Percentiles rank a stretch among this genome's conserved stretches.
phyloP scores from a whole-genome alignment of 1,139 yeast genomes.

The Taphrina populina region DNA sequence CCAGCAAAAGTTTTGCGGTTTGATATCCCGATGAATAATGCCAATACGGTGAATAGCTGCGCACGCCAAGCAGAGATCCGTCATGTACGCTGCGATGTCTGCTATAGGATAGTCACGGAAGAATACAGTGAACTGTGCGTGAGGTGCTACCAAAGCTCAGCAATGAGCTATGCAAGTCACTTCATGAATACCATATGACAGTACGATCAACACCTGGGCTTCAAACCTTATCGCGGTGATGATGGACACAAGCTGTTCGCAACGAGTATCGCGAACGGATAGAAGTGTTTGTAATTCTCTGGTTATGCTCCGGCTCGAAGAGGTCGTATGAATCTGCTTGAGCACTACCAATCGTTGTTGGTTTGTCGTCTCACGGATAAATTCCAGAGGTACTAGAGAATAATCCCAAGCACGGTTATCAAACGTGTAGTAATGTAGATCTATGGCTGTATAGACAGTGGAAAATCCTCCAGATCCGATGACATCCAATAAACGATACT shows the following conservation, averaged over 20 bases:
- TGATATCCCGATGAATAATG: constrained; percentile 81
- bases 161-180: background rate
- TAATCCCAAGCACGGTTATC: constrained; percentile 32
- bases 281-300: constrained; percentile 34
- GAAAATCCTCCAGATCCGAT: constrained; percentile 36
- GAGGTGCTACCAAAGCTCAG: constrained; percentile 11
- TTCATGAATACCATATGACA: constrained; percentile 24
- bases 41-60: constrained; percentile 70
- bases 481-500: constrained; percentile 33
- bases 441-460: constrained; percentile 35
- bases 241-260: constrained; percentile 24
- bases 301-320: constrained; percentile 30
- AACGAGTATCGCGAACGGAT: constrained; percentile 27
- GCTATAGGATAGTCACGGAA: constrained; percentile 26
- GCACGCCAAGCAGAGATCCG: constrained; percentile 69
- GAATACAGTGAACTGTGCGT: constrained; percentile 36
- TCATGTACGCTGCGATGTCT: constrained; percentile 32
- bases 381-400: background rate
- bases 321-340: constrained; percentile 35
- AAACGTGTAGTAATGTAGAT: constrained; percentile 5
- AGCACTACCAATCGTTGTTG: constrained; percentile 33
- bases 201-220: constrained; percentile 34
- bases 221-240: constrained; percentile 33
- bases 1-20: constrained; percentile 74
- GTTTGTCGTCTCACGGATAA: background rate